Evolutionary conservation across 2,329 filamentous ascomycete species (phyloP), one percentile per base, ranked within the genome.

Genomic region (Trichoderma semiorbis): DNA sequence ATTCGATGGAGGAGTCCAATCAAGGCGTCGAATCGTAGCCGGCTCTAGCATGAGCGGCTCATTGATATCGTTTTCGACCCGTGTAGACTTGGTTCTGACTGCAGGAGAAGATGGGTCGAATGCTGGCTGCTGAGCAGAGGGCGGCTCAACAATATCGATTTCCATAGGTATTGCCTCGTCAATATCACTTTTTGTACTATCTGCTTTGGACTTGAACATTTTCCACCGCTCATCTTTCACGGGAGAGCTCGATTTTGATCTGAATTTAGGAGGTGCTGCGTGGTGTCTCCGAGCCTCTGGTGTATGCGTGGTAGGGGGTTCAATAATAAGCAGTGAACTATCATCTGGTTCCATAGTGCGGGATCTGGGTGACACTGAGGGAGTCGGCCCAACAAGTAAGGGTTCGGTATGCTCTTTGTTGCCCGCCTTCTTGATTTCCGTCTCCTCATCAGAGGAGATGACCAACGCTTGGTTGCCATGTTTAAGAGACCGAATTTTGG

Each of bases 1-100:
- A 39, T 83, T 77, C 61, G 83, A 85, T 5, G 89, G 86, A 2
- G 91, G 92, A 1, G 92, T 94, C 92, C 92, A 94, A 72, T 90
- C 85, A 16, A 81, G 77, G 72, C 89, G 85, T 72, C 92, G 84
- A 60, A 81, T 83, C 30, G 87, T 78, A 8, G 91, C 92, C 60
- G 78, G 79, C 66, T 87, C 85, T 10, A 85, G 72, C 24, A 79
- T 75, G 3, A 84, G 75, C 0, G 81, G 77, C 63, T 82, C 81
- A n/a, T 78, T 69, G 18, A 21, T 80, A 72, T 71, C 76, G 70
- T 32, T 74, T n/a, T 26, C 39, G 21, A 3, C n/a, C 43, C 28
- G 57, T 21, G 30, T 36, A 24, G 67, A 16, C 21, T 53, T 53
- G 32, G 8, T 7, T 21, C 47, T 53, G 47, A 24, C 2, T 26